Percentiles rank a stretch among this genome's conserved stretches.
Evolutionary conservation across 2,329 filamentous ascomycete species (phyloP).

Genomic region (Pseudonectria buxi): DNA sequence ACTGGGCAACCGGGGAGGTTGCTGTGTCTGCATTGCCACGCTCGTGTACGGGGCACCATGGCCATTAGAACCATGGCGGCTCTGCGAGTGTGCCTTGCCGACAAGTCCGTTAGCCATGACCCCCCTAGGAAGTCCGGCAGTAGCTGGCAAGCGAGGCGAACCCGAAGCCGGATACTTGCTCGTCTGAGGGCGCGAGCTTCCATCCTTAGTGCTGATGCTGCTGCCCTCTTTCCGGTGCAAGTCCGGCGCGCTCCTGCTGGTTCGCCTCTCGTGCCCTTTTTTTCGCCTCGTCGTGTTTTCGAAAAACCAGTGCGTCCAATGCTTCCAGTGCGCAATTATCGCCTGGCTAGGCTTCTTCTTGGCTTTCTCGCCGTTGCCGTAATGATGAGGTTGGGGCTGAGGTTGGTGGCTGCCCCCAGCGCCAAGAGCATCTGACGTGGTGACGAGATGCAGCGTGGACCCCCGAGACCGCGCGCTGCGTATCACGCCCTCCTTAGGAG

Average conservation of each 20-base stretch:
- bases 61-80: conserved; percentile 10
- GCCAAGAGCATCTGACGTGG: conserved; percentile 48
- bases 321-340: conserved; percentile 55
- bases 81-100: conserved; percentile 20
- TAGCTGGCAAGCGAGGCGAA: conserved; percentile 29
- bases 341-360: conserved; percentile 52
- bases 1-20: conserved; percentile 26
- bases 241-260: conserved; percentile 54
- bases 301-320: conserved; percentile 57
- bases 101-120: conserved; percentile 46
- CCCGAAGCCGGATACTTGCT: conserved; percentile 46
- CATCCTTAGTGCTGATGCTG: conserved; percentile 42
- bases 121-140: conserved; percentile 42
- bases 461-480: conserved; percentile 66
- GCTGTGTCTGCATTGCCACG: conserved; percentile 22
- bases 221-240: conserved; percentile 44
- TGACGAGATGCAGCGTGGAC: conserved; percentile 81
- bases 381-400: conserved; percentile 18
- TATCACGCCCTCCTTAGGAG: conserved; percentile 73
- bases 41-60: conserved; percentile 18
- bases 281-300: conserved; percentile 51
- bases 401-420: conserved; percentile 22
- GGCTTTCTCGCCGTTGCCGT: conserved; percentile 35
- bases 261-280: conserved; percentile 41
- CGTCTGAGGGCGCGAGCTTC: conserved; percentile 53